Conservation (phyloP, 305 asterid species). For the Solanum chacoense region DNA sequence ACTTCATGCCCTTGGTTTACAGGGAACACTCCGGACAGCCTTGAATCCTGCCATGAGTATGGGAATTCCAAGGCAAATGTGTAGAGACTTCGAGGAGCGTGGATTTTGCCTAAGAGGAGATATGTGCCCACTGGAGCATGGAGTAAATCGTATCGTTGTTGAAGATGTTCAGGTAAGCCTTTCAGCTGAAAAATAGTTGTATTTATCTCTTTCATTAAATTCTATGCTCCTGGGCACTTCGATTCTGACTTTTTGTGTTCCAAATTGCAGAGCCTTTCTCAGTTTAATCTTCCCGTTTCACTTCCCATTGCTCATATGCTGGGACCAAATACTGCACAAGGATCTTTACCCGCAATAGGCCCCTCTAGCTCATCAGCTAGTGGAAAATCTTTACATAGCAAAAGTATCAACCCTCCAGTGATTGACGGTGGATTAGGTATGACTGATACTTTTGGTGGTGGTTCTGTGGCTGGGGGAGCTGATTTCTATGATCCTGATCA, state of each 20-base stretch:
- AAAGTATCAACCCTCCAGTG: constrained; percentile 39
- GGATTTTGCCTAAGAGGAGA: constrained; percentile 99
- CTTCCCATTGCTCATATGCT: constrained; percentile 66
- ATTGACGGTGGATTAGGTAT: constrained; percentile 42
- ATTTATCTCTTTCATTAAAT: neutral
- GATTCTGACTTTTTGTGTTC: neutral
- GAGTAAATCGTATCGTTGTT: constrained; percentile 86
- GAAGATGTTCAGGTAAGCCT: constrained; percentile 91
- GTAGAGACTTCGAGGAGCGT: constrained; percentile 98
- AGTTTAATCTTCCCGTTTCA: constrained; percentile 91
- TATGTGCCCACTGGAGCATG: constrained; percentile 99
- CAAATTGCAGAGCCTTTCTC: constrained; percentile 87
- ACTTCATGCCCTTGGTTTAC: constrained; percentile 66
- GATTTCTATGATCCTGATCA: constrained; percentile 98
- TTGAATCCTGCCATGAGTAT: constrained; percentile 51
- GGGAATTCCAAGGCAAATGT: constrained; percentile 71
- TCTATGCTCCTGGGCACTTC: neutral
- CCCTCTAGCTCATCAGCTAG: constrained; percentile 35
- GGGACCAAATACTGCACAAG: constrained; percentile 68
- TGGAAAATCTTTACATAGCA: constrained; percentile 36
- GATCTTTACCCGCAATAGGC: constrained; percentile 41
- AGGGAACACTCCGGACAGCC: constrained; percentile 57
- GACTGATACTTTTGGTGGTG: constrained; percentile 39
- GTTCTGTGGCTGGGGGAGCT: constrained; percentile 48
- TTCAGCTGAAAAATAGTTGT: neutral